phyloP scores from a whole-genome alignment of 78 protist genomes.

The Bodo saltans region DNA sequence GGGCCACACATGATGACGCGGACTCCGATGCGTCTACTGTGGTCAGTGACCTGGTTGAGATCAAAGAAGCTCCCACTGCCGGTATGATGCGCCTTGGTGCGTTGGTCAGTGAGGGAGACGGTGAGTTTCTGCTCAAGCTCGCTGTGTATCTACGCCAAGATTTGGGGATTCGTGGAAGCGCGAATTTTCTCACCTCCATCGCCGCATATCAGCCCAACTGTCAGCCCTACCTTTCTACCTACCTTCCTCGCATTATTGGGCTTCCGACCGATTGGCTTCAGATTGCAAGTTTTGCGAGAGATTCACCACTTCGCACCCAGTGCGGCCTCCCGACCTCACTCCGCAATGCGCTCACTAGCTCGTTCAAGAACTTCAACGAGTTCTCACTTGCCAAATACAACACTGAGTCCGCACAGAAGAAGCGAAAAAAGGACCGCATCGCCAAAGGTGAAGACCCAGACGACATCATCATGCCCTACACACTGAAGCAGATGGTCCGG shows the following conservation, averaged over 20 bases:
- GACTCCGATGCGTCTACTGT: no score
- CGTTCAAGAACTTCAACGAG: conserved; percentile 65
- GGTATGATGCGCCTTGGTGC: no score
- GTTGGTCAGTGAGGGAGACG: background rate
- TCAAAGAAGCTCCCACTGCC: no score
- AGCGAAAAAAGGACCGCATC: conserved; percentile 43
- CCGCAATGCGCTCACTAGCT: conserved; percentile 62
- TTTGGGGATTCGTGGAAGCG: conserved; percentile 63
- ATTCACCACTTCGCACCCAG: background rate
- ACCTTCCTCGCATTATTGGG: conserved; percentile 38
- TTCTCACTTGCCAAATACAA: conserved; percentile 81
- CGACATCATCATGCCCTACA: background rate
- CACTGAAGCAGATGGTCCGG: conserved; percentile 68
- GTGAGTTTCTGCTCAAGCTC: conserved; percentile 70
- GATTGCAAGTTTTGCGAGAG: conserved; percentile 28
- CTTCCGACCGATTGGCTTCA: conserved; percentile 82
- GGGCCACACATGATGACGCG: no score
- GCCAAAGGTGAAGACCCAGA: background rate
- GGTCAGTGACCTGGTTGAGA: no score
- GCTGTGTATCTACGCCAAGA: conserved; percentile 68
- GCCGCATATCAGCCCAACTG: conserved; percentile 36
- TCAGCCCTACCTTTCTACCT: conserved; percentile 51
- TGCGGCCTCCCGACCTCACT: conserved; percentile 59
- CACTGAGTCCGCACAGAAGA: conserved; percentile 60
- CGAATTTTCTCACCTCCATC: conserved; percentile 61